Evolutionary conservation across 345 rosid genomes (phyloP).

Genomic region (Boechera stricta): DNA sequence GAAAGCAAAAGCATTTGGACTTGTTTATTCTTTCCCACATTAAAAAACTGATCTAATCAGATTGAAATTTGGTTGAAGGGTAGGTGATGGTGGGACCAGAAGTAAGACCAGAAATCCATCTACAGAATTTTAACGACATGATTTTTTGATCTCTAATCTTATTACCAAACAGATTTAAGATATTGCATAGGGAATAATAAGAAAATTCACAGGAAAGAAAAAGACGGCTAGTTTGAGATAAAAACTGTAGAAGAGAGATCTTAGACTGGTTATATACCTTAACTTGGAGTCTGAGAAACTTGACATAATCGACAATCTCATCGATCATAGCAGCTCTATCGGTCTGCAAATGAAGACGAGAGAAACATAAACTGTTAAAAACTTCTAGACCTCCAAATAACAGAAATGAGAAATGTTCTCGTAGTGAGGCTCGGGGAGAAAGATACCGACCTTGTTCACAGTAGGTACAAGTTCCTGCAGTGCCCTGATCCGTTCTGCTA

Average conservation of each 20-base stretch:
- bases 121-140: constrained; percentile 16
- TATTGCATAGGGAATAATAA: not conserved
- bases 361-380: constrained; percentile 12
- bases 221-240: not conserved
- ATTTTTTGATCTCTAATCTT: constrained; percentile 30
- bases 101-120: constrained; percentile 34
- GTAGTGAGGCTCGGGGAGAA: not conserved
- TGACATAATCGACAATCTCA: constrained; percentile 98
- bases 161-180: constrained; percentile 24
- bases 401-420: constrained; percentile 19
- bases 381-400: constrained; percentile 3
- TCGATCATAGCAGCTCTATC: constrained; percentile 99
- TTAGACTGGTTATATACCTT: constrained; percentile 59
- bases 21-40: constrained; percentile 27
- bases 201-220: not conserved
- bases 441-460: constrained; percentile 81
- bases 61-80: constrained; percentile 43
- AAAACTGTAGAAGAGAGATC: not conserved
- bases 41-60: constrained; percentile 28
- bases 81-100: constrained; percentile 44
- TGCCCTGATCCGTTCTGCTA: constrained; percentile 97
- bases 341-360: constrained; percentile 55
- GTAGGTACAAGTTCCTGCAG: constrained; percentile 98
- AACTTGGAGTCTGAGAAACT: constrained; percentile 98
- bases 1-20: constrained; percentile 41